Conservation (phyloP, 495 filamentous ascomycete species). For the Parathielavia appendiculata region DNA sequence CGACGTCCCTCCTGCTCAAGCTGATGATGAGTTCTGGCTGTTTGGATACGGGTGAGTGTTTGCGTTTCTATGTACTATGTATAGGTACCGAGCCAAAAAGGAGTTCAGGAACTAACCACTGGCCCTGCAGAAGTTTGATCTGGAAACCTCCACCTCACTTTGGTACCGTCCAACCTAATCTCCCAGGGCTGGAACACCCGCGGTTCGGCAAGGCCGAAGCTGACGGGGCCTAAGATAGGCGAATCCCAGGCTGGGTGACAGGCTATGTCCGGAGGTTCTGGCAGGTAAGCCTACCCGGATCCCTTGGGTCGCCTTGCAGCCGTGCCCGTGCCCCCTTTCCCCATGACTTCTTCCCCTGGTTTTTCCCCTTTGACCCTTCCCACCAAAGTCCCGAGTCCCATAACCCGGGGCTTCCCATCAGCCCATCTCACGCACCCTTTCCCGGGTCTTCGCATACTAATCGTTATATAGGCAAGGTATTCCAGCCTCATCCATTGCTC, state of each 20-base stretch:
- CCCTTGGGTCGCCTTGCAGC: background rate
- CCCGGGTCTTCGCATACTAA: background rate
- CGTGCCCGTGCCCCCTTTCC: slow-evolving; percentile 9
- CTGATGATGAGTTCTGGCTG: slow-evolving; percentile 66
- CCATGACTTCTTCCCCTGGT: background rate
- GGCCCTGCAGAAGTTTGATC: slow-evolving; percentile 69
- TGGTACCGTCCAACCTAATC: slow-evolving; percentile 50
- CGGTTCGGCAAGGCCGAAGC: slow-evolving; percentile 16
- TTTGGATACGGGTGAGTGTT: slow-evolving; percentile 80
- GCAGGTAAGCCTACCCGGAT: slow-evolving; percentile 60
- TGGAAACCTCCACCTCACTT: slow-evolving; percentile 98
- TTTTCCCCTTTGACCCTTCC: background rate
- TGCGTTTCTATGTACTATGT: background rate
- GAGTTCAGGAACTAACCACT: slow-evolving; percentile 14
- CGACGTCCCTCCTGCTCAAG: slow-evolving; percentile 18
- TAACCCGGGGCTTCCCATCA: too few species aligned
- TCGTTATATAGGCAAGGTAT: background rate
- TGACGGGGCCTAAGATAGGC: slow-evolving; percentile 55
- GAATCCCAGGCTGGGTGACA: slow-evolving; percentile 85
- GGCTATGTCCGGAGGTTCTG: slow-evolving; percentile 96
- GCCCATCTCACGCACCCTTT: too few species aligned
- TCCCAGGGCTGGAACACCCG: background rate
- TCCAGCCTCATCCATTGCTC: too few species aligned
- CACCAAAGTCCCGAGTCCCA: slow-evolving; percentile 2
- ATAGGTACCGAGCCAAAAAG: background rate